A percentile compares a stretch with the other conserved stretches of the same genome.
phyloP scores from a whole-genome alignment of 1,284 basidiomycete genomes.

The Caloboletus firmus region DNA sequence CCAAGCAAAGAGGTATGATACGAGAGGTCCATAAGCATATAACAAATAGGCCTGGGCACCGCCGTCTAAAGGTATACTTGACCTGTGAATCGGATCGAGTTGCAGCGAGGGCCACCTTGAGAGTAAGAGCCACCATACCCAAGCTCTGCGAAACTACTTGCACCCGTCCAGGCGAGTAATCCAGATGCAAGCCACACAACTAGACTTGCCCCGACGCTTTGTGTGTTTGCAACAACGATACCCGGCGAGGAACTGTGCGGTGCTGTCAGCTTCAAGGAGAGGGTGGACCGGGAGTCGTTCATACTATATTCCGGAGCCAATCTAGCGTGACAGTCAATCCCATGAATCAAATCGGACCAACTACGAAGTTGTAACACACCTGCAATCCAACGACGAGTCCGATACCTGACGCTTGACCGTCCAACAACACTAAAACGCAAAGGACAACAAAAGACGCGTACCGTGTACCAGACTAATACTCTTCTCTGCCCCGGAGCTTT shows the following conservation, averaged over 20 bases:
- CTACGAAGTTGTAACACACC: constrained; percentile 36
- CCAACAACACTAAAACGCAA: constrained; percentile 2
- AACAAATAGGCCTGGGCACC: constrained; percentile 91
- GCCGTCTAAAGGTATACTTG: constrained; percentile 77
- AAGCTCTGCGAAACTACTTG: constrained; percentile 87
- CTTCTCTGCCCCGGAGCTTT: constrained; percentile 61
- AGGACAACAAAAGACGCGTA: constrained; percentile 36
- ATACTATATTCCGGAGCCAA: constrained; percentile 92
- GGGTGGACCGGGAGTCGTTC: constrained; percentile 19
- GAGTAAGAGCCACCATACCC: constrained; percentile 50
- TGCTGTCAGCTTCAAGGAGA: constrained; percentile 1
- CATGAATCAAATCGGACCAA: not conserved
- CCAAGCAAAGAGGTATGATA: constrained; percentile 88
- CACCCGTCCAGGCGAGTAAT: constrained; percentile 89
- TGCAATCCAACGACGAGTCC: constrained; percentile 82
- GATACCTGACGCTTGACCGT: constrained; percentile 54
- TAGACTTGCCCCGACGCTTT: constrained; percentile 83
- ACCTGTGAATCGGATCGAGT: constrained; percentile 17
- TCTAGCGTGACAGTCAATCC: constrained; percentile 41
- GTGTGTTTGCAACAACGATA: constrained; percentile 84
- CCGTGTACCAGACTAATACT: constrained; percentile 78
- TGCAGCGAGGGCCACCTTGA: not conserved
- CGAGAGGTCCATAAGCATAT: constrained; percentile 85
- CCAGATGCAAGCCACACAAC: constrained; percentile 80
- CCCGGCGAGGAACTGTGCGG: constrained; percentile 77